Conservation (phyloP, 1,139 yeast genomes). For the Nakaseomyces delphensis region DNA sequence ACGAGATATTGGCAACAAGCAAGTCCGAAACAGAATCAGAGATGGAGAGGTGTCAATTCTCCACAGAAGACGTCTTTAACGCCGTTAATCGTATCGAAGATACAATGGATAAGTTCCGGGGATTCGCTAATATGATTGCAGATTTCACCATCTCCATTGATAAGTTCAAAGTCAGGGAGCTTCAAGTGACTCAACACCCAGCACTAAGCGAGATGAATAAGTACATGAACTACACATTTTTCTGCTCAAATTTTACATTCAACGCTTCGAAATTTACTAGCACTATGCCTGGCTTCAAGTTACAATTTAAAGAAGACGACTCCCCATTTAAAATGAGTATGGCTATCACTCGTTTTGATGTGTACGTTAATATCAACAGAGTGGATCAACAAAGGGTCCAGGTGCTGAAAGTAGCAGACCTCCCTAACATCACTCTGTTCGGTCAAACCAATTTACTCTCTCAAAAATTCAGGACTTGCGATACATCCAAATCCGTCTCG, state of each 20-base stretch:
- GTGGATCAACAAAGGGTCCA: conserved; percentile 15
- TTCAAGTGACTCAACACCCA: conserved; percentile 19
- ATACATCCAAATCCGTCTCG: conserved; percentile 22
- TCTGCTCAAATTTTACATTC: conserved; percentile 24
- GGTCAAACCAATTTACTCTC: conserved; percentile 47
- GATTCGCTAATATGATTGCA: conserved; percentile 11
- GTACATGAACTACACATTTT: conserved; percentile 18
- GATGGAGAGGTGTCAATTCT: conserved; percentile 4
- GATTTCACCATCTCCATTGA: conserved; percentile 22
- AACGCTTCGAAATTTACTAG: conserved; percentile 26
- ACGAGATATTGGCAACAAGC: not conserved
- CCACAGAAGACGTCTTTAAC: conserved; percentile 7
- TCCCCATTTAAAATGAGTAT: conserved; percentile 45
- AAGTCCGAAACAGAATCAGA: not conserved
- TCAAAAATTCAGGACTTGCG: conserved; percentile 37
- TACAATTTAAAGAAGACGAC: conserved; percentile 45
- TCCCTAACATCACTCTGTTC: conserved; percentile 47
- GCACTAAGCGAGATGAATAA: conserved; percentile 18
- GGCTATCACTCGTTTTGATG: conserved; percentile 36
- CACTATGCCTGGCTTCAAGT: conserved; percentile 51
- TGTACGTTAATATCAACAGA: conserved; percentile 34
- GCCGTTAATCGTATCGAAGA: conserved; percentile 11
- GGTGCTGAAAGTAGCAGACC: conserved; percentile 38
- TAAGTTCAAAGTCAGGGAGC: conserved; percentile 16
- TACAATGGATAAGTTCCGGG: conserved; percentile 11